phyloP scores from a whole-genome alignment of 1,284 basidiomycete species.

The Microbotryum intermedium region DNA sequence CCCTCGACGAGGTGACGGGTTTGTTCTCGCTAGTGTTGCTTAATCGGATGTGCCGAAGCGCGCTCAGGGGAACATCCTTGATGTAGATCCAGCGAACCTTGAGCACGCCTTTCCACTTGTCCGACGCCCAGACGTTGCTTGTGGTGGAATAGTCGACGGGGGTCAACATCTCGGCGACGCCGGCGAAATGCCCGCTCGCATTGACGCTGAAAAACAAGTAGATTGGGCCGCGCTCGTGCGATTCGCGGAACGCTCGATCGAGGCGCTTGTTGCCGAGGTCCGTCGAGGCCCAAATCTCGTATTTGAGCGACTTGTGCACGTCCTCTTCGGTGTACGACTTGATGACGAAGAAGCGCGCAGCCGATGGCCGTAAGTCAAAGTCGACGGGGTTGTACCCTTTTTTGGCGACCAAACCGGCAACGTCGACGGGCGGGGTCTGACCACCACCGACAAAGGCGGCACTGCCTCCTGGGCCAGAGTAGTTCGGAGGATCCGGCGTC shows the following conservation, averaged over 20 bases:
- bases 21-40: constrained; percentile 94
- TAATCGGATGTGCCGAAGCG: constrained; percentile 70
- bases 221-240: constrained; percentile 74
- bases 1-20: constrained; percentile 87
- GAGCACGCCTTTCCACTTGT: constrained; percentile 86
- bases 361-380: constrained; percentile 67
- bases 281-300: constrained; percentile 91
- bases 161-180: constrained; percentile 79
- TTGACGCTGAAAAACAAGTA: constrained; percentile 97
- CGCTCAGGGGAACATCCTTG: constrained; percentile 81
- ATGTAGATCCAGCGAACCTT: constrained; percentile 77
- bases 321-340: constrained; percentile 97
- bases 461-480: too few relatives aligned
- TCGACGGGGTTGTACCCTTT: constrained; percentile 85
- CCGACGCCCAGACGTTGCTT: constrained; percentile 90
- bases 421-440: constrained; percentile 48
- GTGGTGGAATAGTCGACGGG: constrained; percentile 44
- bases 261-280: constrained; percentile 91
- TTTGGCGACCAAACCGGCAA: constrained; percentile 70
- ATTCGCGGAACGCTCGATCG: constrained; percentile 90
- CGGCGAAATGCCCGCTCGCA: constrained; percentile 89
- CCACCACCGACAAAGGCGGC: too few relatives aligned
- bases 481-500: too few relatives aligned
- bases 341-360: constrained; percentile 91
- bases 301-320: constrained; percentile 61